phyloP scores from a whole-genome alignment of 1,284 basidiomycete species.

The Moesziomyces parantarcticus region DNA sequence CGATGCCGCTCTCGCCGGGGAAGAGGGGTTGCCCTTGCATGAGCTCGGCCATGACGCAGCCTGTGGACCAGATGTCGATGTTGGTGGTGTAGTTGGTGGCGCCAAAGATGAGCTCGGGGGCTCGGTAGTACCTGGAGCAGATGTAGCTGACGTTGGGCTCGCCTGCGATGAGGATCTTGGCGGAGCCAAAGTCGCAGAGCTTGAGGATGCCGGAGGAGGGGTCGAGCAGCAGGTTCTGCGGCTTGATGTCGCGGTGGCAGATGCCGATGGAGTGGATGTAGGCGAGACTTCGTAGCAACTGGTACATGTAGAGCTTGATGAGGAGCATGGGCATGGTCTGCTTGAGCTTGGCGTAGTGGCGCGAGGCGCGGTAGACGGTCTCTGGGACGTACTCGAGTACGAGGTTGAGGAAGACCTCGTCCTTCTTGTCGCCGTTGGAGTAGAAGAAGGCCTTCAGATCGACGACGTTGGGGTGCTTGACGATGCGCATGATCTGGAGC shows the following conservation, averaged over 20 bases:
- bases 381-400: slow-evolving; percentile 99
- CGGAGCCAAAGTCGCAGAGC: slow-evolving; percentile 98
- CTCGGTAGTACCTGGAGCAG: slow-evolving; percentile 98
- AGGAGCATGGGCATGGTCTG: slow-evolving; percentile 99
- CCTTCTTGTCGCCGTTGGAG: slow-evolving; percentile 99
- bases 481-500: slow-evolving; percentile 98
- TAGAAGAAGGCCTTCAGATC: slow-evolving; percentile 99
- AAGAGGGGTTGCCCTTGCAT: slow-evolving; percentile 99
- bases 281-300: slow-evolving; percentile 93
- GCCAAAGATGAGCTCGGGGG: slow-evolving; percentile 98
- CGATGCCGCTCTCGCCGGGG: slow-evolving; percentile 98
- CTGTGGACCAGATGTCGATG: slow-evolving; percentile 99
- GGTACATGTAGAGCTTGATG: slow-evolving; percentile 98
- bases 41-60: slow-evolving; percentile 99
- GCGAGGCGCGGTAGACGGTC: slow-evolving; percentile 97
- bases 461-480: slow-evolving; percentile 96
- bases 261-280: slow-evolving; percentile 96
- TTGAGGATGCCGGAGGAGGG: slow-evolving; percentile 95
- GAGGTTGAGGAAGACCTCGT: slow-evolving; percentile 99
- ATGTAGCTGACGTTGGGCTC: slow-evolving; percentile 99
- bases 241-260: slow-evolving; percentile 96
- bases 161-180: slow-evolving; percentile 96
- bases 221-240: slow-evolving; percentile 96
- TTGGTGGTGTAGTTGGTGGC: slow-evolving; percentile 99
- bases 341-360: slow-evolving; percentile 99